Percentiles rank a stretch among this genome's conserved stretches.
Evolutionary conservation across 306 rosid genomes (phyloP).

Genomic region (Dryas drummondii): DNA sequence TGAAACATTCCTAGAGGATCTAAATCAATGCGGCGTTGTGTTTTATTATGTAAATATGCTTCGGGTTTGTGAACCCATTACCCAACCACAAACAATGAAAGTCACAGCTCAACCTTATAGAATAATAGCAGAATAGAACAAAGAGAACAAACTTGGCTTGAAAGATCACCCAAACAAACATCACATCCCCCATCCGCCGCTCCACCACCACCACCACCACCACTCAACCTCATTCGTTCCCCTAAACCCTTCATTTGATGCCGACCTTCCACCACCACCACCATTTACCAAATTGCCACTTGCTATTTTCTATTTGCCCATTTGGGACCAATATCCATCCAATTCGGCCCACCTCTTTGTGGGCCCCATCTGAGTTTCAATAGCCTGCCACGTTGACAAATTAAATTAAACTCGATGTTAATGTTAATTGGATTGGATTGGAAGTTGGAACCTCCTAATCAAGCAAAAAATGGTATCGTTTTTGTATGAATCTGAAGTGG

Average conservation of each 20-base stretch:
- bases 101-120: constrained; percentile 36
- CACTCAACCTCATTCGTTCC: background rate
- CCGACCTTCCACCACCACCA: constrained; percentile 38
- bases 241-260: constrained; percentile 7
- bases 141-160: constrained; percentile 36
- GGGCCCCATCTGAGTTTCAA: background rate
- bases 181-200: constrained; percentile 13
- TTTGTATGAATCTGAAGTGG: background rate
- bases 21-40: background rate
- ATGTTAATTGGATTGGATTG: background rate
- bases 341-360: too few relatives aligned
- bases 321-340: background rate
- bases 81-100: constrained; percentile 36
- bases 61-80: background rate
- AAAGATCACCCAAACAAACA: constrained; percentile 32
- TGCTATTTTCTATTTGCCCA: background rate
- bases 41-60: too few relatives aligned
- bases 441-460: too few relatives aligned
- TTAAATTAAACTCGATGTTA: background rate
- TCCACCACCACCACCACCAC: constrained; percentile 13
- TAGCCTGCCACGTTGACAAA: background rate
- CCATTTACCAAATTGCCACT: background rate
- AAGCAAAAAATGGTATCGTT: background rate
- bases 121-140: background rate
- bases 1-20: background rate